These are phyloP conservation scores for Baffinella frigidus DNA, from an alignment of 208 protist species.

Conservation along the genomic window DNA sequence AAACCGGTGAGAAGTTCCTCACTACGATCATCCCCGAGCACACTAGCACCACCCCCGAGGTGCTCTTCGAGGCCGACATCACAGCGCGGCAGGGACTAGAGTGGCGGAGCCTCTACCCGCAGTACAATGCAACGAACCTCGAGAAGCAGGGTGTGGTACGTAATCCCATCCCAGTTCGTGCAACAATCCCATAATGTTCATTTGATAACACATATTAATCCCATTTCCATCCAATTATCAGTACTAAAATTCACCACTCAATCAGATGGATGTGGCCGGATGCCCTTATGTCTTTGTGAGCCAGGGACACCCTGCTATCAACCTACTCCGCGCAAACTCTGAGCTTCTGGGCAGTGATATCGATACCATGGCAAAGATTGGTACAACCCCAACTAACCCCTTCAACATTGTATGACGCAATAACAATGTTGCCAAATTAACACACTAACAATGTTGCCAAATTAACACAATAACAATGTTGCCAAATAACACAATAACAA, in stretches of 20 bases:
- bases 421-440: too few relatives aligned
- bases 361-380: neutral
- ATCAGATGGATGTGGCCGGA: neutral
- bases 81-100: neutral
- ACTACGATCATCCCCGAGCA: neutral
- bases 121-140: neutral
- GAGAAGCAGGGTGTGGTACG: conserved; percentile 28
- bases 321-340: neutral
- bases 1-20: neutral
- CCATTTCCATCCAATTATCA: too few relatives aligned
- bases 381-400: too few relatives aligned
- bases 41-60: neutral
- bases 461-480: too few relatives aligned
- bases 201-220: too few relatives aligned
- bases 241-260: too few relatives aligned
- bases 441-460: too few relatives aligned
- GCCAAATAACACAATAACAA: too few relatives aligned
- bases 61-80: neutral
- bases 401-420: too few relatives aligned
- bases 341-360: neutral
- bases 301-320: neutral
- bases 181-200: too few relatives aligned
- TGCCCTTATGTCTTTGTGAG: conserved; percentile 35
- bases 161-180: too few relatives aligned
- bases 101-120: neutral